phyloP scores from a whole-genome alignment of 805 yeast genomes.

The Ogataea pignaliae region DNA sequence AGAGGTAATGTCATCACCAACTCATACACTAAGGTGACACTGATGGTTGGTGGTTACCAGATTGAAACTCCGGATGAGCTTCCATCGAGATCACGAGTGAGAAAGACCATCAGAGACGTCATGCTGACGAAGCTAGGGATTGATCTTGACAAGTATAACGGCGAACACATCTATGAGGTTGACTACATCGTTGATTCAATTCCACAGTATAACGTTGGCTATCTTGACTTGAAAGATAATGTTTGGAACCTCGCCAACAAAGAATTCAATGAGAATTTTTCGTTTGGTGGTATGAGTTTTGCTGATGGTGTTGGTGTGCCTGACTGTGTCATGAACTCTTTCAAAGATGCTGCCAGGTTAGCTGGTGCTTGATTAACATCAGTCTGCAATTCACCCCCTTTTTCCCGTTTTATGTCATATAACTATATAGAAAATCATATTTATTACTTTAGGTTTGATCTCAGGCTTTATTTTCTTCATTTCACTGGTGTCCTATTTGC shows the following conservation, averaged over 20 bases:
- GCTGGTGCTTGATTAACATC: slow-evolving; percentile 2
- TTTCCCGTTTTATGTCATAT: neutral
- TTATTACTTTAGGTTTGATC: neutral
- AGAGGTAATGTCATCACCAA: slow-evolving; percentile 17
- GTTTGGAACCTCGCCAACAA: slow-evolving; percentile 31
- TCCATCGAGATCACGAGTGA: slow-evolving; percentile 20
- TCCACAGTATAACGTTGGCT: slow-evolving; percentile 79
- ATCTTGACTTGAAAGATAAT: slow-evolving; percentile 37
- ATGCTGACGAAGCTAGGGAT: slow-evolving; percentile 16
- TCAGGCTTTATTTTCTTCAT: neutral
- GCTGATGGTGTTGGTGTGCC: slow-evolving; percentile 87
- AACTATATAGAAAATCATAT: neutral
- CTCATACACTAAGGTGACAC: slow-evolving; percentile 67
- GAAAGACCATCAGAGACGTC: slow-evolving; percentile 20
- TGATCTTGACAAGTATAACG: slow-evolving; percentile 13
- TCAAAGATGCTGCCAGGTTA: slow-evolving; percentile 48
- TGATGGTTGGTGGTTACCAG: slow-evolving; percentile 80
- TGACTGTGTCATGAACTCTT: slow-evolving; percentile 67
- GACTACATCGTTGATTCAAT: slow-evolving; percentile 54
- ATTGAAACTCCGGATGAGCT: slow-evolving; percentile 12
- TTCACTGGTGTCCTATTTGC: too few relatives aligned
- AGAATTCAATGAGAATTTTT: slow-evolving; percentile 38
- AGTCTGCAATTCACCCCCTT: neutral
- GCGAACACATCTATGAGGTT: slow-evolving; percentile 27
- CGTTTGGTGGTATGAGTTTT: slow-evolving; percentile 75